Evolutionary conservation across 257 asterid genomes (phyloP), one percentile per base, ranked within the genome.

Genomic region (Haberlea rhodopensis): DNA sequence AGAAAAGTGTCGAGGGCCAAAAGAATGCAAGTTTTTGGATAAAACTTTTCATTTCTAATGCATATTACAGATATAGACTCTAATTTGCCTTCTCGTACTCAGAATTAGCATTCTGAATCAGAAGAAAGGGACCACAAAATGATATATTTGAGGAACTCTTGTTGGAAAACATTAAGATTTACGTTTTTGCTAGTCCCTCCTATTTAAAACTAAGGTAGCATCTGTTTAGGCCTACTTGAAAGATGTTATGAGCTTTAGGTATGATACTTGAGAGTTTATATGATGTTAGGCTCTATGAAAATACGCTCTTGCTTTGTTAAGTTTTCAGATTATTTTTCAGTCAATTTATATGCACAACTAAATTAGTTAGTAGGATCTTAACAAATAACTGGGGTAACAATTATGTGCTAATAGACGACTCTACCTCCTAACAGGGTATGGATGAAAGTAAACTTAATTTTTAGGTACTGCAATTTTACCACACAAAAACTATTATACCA

Each of bases 381-480:
- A 43, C 20, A 43, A 43, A 43, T 15, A 15, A 43, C 4, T 43
- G 8, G 8, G 1, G 0, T 13, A n/a, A 43, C 8, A 37, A 37
- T 0, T 11, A 37, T 37, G 46, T n/a, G 13, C 23, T 9, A 21
- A 64, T 15, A 52, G 37, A 13, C 27, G 53, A 1, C 24, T 8
- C 27, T 26, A 5, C 9, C 8, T 58, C 7, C 43, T 2, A 45
- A 48, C 9, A 23, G 15, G 57, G 49, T 23, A 37, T 20, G n/a
- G 25, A 32, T 48, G 45, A 27, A 69, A 5, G 62, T 54, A 49
- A 25, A 25, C 22, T 27, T 0, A 48, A 19, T 8, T 29, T 49
- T 53, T 37, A 19, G 58, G n/a, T 18, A 34, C 19, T 66, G 52
- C 46, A 62, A 40, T 52, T 23, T 24, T 64, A 22, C 60, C 32